phyloP scores from a whole-genome alignment of 371 early-diverging fungal species.

The Apophysomyces ossiformis region DNA sequence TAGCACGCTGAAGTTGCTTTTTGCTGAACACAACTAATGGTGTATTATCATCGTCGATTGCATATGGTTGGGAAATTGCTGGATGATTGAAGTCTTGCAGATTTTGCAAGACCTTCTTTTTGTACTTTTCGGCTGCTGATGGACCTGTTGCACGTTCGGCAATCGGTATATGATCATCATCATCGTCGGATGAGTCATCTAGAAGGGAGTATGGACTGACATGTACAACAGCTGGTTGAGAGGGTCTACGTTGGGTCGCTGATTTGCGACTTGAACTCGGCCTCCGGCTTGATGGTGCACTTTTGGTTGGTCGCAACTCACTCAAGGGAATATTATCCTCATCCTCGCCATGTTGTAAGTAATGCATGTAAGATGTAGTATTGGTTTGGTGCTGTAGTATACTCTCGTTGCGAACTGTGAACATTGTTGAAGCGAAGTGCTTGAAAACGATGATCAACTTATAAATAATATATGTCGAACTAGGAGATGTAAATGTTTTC shows the following conservation, averaged over 20 bases:
- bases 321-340: constrained; percentile 4
- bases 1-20: neutral
- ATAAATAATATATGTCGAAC: too few species aligned
- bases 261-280: neutral
- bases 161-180: constrained; percentile 1
- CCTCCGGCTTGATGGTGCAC: constrained; percentile 5
- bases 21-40: neutral
- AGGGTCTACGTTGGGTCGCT: neutral
- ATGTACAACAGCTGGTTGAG: neutral
- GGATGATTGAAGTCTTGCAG: neutral
- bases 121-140: constrained; percentile 3
- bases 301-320: neutral
- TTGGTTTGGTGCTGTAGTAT: neutral
- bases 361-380: neutral
- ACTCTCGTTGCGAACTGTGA: neutral
- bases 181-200: constrained; percentile 3
- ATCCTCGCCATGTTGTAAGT: neutral
- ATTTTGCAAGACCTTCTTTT: neutral
- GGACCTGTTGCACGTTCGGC: neutral
- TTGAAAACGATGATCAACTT: too few species aligned
- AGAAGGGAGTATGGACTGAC: neutral
- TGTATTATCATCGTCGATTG: neutral
- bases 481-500: too few species aligned
- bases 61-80: neutral
- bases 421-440: too few species aligned